Base-by-base conservation (phyloP, 2,329 filamentous ascomycete species). In the Septoria petroselini region DNA sequence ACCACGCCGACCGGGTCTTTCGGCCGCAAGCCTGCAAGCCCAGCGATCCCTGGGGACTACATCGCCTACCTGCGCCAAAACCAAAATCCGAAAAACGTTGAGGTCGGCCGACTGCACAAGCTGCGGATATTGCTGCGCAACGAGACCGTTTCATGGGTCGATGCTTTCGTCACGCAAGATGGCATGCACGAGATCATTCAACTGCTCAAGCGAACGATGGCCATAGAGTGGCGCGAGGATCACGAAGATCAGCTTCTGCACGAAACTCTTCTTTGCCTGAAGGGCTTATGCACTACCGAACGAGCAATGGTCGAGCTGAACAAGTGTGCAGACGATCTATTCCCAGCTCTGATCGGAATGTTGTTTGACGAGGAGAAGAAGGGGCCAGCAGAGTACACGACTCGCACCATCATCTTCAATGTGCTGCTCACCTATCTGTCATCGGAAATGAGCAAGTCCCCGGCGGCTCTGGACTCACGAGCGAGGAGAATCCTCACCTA, bases 311-410 rank as follows among this genome's bases (percentile, higher is more conserved):
- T 86, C 58, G 87, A 91, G 64, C 80, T 98, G 6, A 80, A 87
- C 58, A 81, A 82, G 7, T 88, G 95, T 50, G 88, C 94, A 59
- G 75, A 77, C 4, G 84, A 85, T 0, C 77, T 98, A 7, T 96
- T 97, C 64, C 89, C 91, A 1, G 87, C 88, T 19, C 74, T 98
- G 39, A 72, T 97, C 39, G 81, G 81, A 51, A 90, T 97, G 85
- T 77, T 97, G 33, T 97, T 97, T 63, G 91, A 96, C 63, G 88
- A 94, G n/a, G 91, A 97, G 67, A 94, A 91, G 74, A 97, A 97
- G 68, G 93, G 93, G 0, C 93, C 93, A 0, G 94, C 88, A 73
- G 93, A 98, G 69, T 98, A 95, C 68, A 93, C 87, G 3, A 97
- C 93, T 9, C 84, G 93, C 48, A 86, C 85, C 61, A 88, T 97